Base-by-base conservation (phyloP, 768 basidiomycete species). In the Kwoniella bestiolae region DNA sequence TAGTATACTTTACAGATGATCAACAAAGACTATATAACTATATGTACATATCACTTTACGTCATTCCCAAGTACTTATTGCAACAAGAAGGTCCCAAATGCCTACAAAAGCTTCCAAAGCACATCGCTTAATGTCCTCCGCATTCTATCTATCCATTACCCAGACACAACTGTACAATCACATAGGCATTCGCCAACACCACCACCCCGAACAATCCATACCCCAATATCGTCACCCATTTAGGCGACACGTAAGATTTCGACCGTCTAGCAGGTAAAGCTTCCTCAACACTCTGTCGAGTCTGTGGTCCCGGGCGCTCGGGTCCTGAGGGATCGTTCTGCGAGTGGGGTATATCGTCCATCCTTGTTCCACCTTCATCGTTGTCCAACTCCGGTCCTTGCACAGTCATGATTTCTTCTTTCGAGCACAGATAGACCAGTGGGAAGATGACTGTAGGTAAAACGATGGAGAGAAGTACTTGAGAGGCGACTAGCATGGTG, bases 381-480 rank as follows among this genome's bases (percentile, higher is more conserved):
- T 53, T 38, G 9, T 70, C 62, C 4, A 74, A 44, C 35, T 74
- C 72, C 1, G 72, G 74, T 18, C 72, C 65, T 69, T 75, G 66
- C 65, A 82, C 72, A 81, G 84, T 84, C 92, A 94, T 94, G 73
- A 92, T 84, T 8, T 83, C 79, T 65, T 86, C 86, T 6, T 82
- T 83, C 69, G 88, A 83, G 16, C 91, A 92, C 73, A 91, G 85
- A 73, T 84, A 91, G 56, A 94, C 82, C 60, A 92, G 85, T 0
- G 92, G 92, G 68, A 91, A 84, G n/a, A 88, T 85, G 82, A 94
- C 85, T 82, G 93, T 93, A 0, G 92, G 92, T 3, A 94, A 86
- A 8, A 91, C 86, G 77, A 95, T 85, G 28, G 89, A 89, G 29
- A 97, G 85, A 35, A 89, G 84, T 58, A 94, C 94, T 79, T 96